Conservation (phyloP, 345 rosid genomes). For the Salix udensis region DNA sequence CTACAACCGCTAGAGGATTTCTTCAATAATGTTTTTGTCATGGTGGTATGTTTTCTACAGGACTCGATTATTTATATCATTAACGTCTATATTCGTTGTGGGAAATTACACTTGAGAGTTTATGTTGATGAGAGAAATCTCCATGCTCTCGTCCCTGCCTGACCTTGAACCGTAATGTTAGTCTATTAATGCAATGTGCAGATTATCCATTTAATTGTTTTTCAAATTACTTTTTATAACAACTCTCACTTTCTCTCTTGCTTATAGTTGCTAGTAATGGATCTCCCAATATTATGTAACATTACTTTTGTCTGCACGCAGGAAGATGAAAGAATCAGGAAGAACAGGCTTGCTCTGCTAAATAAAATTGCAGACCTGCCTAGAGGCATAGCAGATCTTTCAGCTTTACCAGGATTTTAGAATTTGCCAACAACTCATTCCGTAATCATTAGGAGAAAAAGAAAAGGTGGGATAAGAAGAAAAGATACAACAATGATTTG, state of each 20-base stretch:
- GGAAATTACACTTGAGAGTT: neutral
- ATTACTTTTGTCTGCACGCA: constrained; percentile 26
- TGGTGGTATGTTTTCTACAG: constrained; percentile 72
- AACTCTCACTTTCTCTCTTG: neutral
- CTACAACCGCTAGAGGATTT: constrained; percentile 81
- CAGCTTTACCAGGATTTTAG: constrained; percentile 81
- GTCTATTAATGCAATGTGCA: neutral
- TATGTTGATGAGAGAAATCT: neutral
- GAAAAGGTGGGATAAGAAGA: neutral
- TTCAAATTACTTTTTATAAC: neutral
- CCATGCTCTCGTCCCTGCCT: neutral
- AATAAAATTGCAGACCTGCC: constrained; percentile 73
- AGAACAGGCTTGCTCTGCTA: constrained; percentile 76
- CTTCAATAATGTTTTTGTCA: constrained; percentile 83
- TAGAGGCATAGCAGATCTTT: constrained; percentile 65
- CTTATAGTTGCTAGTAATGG: neutral
- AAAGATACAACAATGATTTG: neutral
- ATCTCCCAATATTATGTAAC: neutral
- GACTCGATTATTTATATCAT: neutral
- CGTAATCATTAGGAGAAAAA: neutral
- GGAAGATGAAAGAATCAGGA: constrained; percentile 72
- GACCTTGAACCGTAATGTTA: too few relatives aligned
- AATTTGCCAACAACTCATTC: neutral
- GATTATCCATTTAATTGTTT: neutral
- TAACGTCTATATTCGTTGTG: neutral